These are phyloP conservation scores for Ustilago curta DNA, from an alignment of 1,284 basidiomycete species.

Conservation along the genomic window DNA sequence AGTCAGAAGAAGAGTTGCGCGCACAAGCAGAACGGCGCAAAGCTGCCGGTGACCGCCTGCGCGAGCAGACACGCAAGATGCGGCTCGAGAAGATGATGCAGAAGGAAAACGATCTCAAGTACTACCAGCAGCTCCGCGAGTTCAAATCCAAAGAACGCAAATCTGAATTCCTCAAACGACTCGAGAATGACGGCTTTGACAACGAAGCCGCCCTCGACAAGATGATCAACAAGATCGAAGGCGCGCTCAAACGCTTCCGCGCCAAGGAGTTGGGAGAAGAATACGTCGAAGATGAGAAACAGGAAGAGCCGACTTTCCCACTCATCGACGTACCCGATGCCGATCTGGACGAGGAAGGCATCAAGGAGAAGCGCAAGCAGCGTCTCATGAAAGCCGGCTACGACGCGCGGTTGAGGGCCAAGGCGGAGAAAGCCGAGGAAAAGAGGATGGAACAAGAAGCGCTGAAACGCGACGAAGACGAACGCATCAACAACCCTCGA, in stretches of 20 bases:
- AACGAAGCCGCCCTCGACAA: conserved; percentile 76
- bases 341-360: conserved; percentile 89
- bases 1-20: conserved; percentile 89
- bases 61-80: conserved; percentile 90
- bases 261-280: conserved; percentile 77
- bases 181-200: conserved; percentile 78
- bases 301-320: conserved; percentile 86
- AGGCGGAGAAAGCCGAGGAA: conserved; percentile 84
- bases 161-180: conserved; percentile 77
- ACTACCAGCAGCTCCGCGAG: conserved; percentile 78
- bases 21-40: conserved; percentile 81
- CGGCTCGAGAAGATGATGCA: conserved; percentile 79
- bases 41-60: conserved; percentile 86
- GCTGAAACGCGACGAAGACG: conserved; percentile 83
- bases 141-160: conserved; percentile 78
- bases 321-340: conserved; percentile 90
- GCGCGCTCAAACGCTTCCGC: conserved; percentile 76
- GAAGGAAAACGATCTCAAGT: conserved; percentile 85
- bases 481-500: conserved; percentile 72
- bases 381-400: conserved; percentile 92
- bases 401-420: conserved; percentile 86
- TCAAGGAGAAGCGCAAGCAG: conserved; percentile 96
- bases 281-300: conserved; percentile 70
- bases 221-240: conserved; percentile 81
- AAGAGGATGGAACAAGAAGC: conserved; percentile 75